These are phyloP conservation scores for Tulasnella sp. DNA, from an alignment of 768 basidiomycete species.

Conservation along the genomic window DNA sequence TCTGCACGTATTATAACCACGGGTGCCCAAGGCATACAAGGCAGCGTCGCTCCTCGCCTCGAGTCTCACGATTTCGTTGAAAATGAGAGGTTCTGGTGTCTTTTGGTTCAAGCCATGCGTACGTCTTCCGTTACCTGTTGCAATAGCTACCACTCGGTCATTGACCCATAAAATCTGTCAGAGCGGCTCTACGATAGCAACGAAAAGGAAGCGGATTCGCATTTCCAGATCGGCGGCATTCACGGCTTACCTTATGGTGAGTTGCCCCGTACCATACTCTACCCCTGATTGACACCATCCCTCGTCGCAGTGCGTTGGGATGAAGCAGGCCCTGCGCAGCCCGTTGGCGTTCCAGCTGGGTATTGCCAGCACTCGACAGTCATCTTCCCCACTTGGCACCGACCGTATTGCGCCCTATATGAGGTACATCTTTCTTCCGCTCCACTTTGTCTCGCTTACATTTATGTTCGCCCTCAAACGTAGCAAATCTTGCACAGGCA, in stretches of 20 bases:
- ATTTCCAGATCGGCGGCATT: not conserved
- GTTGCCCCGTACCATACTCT: not conserved
- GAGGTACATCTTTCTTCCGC: constrained; percentile 41
- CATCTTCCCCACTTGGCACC: constrained; percentile 53
- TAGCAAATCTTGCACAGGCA: not conserved
- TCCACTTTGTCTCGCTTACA: not conserved
- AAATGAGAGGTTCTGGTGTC: not conserved
- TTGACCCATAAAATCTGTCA: not conserved
- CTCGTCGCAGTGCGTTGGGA: not conserved
- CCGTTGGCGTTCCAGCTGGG: not conserved
- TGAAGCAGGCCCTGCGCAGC: not conserved
- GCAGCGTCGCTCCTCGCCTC: not conserved
- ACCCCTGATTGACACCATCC: not conserved
- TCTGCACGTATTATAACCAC: not conserved
- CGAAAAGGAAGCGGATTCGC: not conserved
- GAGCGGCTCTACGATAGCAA: not conserved
- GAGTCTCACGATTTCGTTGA: not conserved
- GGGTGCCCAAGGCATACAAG: not conserved
- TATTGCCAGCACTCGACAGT: constrained; percentile 36
- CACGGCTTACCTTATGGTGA: not conserved
- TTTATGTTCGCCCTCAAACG: not conserved
- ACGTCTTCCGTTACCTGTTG: not conserved
- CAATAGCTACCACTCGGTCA: not conserved
- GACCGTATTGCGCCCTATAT: constrained; percentile 49
- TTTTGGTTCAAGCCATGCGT: not conserved